A percentile compares a stretch with the other conserved stretches of the same genome.
Evolutionary conservation across 352 stramenopile genomes (phyloP).

Genomic region (Peronospora belbahrii): DNA sequence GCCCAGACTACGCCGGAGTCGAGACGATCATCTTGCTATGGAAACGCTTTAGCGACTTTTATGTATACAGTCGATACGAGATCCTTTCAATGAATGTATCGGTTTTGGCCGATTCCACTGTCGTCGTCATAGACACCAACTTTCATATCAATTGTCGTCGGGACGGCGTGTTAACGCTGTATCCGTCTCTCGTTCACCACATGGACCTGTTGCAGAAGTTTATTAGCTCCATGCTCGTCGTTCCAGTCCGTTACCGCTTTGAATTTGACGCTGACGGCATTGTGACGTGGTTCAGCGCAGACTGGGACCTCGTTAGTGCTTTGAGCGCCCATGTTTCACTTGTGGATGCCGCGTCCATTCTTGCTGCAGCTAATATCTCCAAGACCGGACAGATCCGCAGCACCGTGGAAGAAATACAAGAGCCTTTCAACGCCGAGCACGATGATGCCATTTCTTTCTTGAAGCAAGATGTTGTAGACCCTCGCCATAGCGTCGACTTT

Average conservation of each 20-base stretch:
- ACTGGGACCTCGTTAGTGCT: conserved; percentile 49
- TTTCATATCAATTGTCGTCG: conserved; percentile 35
- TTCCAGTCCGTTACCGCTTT: conserved; percentile 45
- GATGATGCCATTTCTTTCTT: background rate
- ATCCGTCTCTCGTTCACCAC: conserved; percentile 29
- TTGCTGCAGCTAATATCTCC: conserved; percentile 40
- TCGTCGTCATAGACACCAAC: conserved; percentile 37
- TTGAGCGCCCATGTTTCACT: conserved; percentile 38
- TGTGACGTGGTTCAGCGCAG: conserved; percentile 47
- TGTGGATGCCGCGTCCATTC: conserved; percentile 32
- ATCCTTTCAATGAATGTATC: conserved; percentile 27
- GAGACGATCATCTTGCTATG: conserved; percentile 38
- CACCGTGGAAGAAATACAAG: conserved; percentile 12
- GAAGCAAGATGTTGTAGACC: conserved; percentile 9
- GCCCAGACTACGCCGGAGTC: conserved; percentile 44
- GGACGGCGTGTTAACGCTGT: conserved; percentile 37
- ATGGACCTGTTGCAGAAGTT: conserved; percentile 46
- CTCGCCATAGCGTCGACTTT: conserved; percentile 33
- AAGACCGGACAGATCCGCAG: conserved; percentile 48
- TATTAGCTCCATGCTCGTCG: conserved; percentile 29
- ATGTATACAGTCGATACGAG: conserved; percentile 29
- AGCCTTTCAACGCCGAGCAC: conserved; percentile 4
- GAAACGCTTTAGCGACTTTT: conserved; percentile 42
- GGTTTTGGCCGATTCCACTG: conserved; percentile 28
- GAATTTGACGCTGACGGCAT: conserved; percentile 35